phyloP scores from a whole-genome alignment of 805 yeast species.

The Diddensiella transvaalensis region DNA sequence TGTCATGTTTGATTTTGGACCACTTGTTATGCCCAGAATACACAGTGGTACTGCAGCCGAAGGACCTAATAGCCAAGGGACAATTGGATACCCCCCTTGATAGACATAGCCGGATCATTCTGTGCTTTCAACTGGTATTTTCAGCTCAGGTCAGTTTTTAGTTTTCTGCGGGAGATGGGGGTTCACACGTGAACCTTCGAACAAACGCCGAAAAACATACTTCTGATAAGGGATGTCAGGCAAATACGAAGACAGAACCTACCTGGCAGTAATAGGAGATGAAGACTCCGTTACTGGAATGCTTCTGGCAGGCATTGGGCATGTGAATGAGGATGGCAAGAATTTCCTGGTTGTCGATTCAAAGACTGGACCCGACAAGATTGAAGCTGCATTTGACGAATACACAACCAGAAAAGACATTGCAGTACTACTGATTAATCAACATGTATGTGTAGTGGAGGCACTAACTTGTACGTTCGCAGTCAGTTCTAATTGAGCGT shows the following conservation, averaged over 20 bases:
- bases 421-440: slow-evolving; percentile 90
- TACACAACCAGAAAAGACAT: slow-evolving; percentile 84
- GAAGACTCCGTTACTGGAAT: slow-evolving; percentile 97
- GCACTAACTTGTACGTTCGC: too few relatives aligned
- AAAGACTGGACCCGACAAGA: slow-evolving; percentile 71
- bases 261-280: slow-evolving; percentile 93
- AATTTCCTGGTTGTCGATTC: slow-evolving; percentile 83
- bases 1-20: slow-evolving; percentile 92
- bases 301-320: slow-evolving; percentile 93
- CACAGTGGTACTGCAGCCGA: not conserved
- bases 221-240: not conserved
- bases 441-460: slow-evolving; percentile 45
- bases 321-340: slow-evolving; percentile 59
- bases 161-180: too few relatives aligned
- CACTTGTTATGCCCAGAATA: slow-evolving; percentile 82
- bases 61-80: not conserved
- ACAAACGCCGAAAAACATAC: too few relatives aligned
- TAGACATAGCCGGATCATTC: too few relatives aligned
- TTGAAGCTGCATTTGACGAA: slow-evolving; percentile 68
- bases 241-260: slow-evolving; percentile 55
- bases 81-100: too few relatives aligned
- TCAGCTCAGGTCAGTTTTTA: too few relatives aligned
- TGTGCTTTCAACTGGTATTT: too few relatives aligned
- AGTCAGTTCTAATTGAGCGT: not conserved
- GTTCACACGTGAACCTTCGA: too few relatives aligned